Evolutionary conservation across 495 filamentous ascomycete genomes (phyloP).

Genomic region (Aspergillus biplanus): DNA sequence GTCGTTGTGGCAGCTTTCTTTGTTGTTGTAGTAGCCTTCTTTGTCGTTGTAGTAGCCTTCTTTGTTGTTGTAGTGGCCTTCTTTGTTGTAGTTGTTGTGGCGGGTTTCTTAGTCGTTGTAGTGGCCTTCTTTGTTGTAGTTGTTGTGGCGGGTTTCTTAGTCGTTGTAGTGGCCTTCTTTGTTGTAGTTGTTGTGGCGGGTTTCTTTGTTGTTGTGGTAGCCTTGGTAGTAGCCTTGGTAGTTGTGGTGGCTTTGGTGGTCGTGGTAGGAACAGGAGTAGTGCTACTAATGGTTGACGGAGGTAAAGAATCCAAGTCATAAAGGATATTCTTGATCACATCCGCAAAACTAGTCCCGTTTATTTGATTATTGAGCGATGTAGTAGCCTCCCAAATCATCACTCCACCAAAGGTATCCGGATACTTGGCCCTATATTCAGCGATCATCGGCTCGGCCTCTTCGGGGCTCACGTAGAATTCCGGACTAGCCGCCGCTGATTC

Average conservation of each 20-base stretch:
- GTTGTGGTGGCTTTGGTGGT: conserved; percentile 20
- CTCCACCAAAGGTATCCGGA: conserved; percentile 63
- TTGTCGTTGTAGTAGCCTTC: conserved; percentile 24
- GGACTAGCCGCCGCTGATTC: conserved; percentile 29
- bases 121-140: neutral
- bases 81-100: conserved; percentile 11
- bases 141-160: conserved; percentile 28
- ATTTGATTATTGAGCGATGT: conserved; percentile 51
- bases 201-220: conserved; percentile 8
- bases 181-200: conserved; percentile 18
- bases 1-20: neutral
- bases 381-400: conserved; percentile 76
- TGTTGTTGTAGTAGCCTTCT: conserved; percentile 14
- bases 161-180: conserved; percentile 21
- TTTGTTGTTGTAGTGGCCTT: conserved; percentile 21
- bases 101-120: neutral
- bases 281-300: neutral
- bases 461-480: conserved; percentile 50
- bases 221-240: conserved; percentile 19
- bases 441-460: conserved; percentile 54
- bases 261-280: no score
- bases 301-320: conserved; percentile 33
- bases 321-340: conserved; percentile 50
- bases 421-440: conserved; percentile 51
- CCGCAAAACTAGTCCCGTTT: conserved; percentile 46